Evolutionary conservation across 1,139 yeast species (phyloP).

Genomic region (Debaryomyces fabryi): DNA sequence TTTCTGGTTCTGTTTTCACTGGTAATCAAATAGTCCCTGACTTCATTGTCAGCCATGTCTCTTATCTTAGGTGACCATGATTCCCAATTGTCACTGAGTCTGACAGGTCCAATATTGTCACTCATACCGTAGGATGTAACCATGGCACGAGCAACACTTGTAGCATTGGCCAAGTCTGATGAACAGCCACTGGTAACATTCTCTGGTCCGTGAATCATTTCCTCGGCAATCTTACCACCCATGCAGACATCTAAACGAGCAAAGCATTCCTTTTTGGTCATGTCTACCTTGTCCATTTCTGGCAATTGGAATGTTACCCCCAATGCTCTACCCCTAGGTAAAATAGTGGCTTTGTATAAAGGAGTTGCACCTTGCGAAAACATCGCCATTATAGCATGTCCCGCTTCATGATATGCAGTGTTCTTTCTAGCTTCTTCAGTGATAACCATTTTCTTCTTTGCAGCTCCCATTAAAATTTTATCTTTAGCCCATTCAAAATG

Average conservation of each 20-base stretch:
- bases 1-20: constrained; percentile 82
- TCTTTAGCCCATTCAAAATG: constrained; percentile 99
- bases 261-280: constrained; percentile 83
- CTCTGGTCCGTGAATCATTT: constrained; percentile 84
- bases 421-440: constrained; percentile 92
- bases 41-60: constrained; percentile 91
- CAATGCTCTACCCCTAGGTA: constrained; percentile 94
- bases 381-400: constrained; percentile 98
- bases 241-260: constrained; percentile 95
- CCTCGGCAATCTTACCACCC: constrained; percentile 99
- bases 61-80: constrained; percentile 90
- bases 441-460: constrained; percentile 94
- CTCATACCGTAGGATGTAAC: constrained; percentile 97
- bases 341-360: constrained; percentile 91
- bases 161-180: constrained; percentile 86
- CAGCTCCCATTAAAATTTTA: constrained; percentile 97
- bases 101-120: constrained; percentile 89
- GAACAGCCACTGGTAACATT: constrained; percentile 96
- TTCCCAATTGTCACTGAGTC: constrained; percentile 86
- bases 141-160: constrained; percentile 94
- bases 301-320: constrained; percentile 98
- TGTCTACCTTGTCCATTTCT: constrained; percentile 96
- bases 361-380: constrained; percentile 96
- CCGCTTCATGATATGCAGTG: constrained; percentile 98
- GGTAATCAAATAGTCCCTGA: constrained; percentile 67